phyloP scores from a whole-genome alignment of 73 alveolate species.

The Tetrahymena malaccensis region DNA sequence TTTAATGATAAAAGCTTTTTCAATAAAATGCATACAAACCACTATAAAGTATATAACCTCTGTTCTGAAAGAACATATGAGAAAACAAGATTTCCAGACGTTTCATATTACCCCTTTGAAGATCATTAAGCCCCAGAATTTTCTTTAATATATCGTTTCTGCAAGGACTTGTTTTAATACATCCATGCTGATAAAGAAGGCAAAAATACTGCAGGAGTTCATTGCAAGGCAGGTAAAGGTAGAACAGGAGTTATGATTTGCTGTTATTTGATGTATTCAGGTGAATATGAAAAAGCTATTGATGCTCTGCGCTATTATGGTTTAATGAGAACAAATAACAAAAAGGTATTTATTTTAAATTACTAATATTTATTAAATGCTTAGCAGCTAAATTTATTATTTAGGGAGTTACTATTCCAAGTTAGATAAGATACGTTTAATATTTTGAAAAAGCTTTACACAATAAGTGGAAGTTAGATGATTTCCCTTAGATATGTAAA shows the following conservation, averaged over 20 bases:
- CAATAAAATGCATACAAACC: conserved; percentile 73
- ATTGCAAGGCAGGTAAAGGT: conserved; percentile 99
- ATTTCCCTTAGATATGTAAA: conserved; percentile 35
- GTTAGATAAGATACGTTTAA: conserved; percentile 88
- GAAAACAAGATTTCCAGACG: conserved; percentile 48
- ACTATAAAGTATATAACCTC: conserved; percentile 79
- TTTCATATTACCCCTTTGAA: conserved; percentile 84
- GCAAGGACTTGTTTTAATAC: conserved; percentile 61
- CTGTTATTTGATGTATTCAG: conserved; percentile 81
- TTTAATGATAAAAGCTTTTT: conserved; percentile 42
- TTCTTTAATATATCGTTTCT: conserved; percentile 78
- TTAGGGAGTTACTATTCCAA: conserved; percentile 93
- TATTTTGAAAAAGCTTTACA: conserved; percentile 87
- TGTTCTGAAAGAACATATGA: conserved; percentile 79
- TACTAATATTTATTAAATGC: too few species aligned
- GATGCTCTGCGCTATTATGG: conserved; percentile 93
- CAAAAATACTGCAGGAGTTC: conserved; percentile 88
- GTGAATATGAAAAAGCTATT: conserved; percentile 64
- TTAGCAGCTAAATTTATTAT: too few species aligned
- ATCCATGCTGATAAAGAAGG: conserved; percentile 55
- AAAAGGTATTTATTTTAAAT: conserved; percentile 34
- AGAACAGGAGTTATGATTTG: conserved; percentile 99
- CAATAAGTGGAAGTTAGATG: conserved; percentile 24
- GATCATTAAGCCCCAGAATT: conserved; percentile 97
- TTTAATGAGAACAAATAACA: conserved; percentile 85